Evolutionary conservation across 2,329 filamentous ascomycete genomes (phyloP).

Genomic region (Botrytis porri): DNA sequence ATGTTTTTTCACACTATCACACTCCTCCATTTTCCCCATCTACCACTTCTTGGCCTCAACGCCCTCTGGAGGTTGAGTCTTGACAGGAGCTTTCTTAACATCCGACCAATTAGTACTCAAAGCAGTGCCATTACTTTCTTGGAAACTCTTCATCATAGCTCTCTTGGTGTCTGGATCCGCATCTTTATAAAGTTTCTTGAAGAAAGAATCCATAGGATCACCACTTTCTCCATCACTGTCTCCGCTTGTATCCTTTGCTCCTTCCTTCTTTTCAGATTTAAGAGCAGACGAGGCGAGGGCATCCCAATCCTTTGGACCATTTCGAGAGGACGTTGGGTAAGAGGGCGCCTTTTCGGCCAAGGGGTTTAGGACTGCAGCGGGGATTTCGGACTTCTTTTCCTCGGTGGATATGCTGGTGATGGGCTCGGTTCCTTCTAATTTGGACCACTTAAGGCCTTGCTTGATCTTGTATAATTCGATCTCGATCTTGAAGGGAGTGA

Average conservation of each 20-base stretch:
- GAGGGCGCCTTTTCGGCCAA: slow-evolving; percentile 46
- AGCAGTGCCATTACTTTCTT: slow-evolving; percentile 89
- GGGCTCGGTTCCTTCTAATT: slow-evolving; percentile 32
- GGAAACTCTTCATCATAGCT: slow-evolving; percentile 97
- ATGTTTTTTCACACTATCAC: neutral
- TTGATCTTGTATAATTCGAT: slow-evolving; percentile 66
- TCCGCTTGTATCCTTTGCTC: slow-evolving; percentile 26
- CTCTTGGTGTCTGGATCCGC: slow-evolving; percentile 77
- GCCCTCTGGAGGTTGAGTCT: slow-evolving; percentile 72
- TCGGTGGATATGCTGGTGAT: slow-evolving; percentile 18
- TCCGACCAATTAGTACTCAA: slow-evolving; percentile 91
- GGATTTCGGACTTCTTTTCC: slow-evolving; percentile 8
- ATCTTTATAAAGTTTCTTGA: slow-evolving; percentile 81
- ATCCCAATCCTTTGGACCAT: slow-evolving; percentile 90
- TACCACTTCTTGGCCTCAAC: slow-evolving; percentile 68
- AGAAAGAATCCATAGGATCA: slow-evolving; percentile 75
- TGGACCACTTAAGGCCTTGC: slow-evolving; percentile 44
- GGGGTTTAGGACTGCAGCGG: slow-evolving; percentile 26
- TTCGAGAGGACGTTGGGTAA: slow-evolving; percentile 84
- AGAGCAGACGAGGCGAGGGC: slow-evolving; percentile 51
- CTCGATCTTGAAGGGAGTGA: slow-evolving; percentile 79
- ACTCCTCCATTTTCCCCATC: neutral
- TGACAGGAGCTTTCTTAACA: slow-evolving; percentile 68
- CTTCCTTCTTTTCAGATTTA: slow-evolving; percentile 29
- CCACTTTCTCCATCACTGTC: slow-evolving; percentile 53